Base-by-base conservation (phyloP, 2,329 filamentous ascomycete genomes). In the Aspergillus intermedius region DNA sequence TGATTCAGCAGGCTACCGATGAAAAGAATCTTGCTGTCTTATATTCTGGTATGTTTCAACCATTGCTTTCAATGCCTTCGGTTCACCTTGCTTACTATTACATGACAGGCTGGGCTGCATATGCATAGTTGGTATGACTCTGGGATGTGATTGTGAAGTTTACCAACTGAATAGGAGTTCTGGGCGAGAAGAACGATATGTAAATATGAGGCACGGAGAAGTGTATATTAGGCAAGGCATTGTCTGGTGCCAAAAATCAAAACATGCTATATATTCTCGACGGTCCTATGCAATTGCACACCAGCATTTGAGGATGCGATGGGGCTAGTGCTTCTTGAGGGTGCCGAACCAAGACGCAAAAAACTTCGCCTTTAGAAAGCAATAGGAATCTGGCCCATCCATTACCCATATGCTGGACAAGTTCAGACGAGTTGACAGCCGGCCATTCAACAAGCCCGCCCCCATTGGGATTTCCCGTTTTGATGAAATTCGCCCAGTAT, bases 1-100 rank as follows among this genome's bases (percentile, higher is more conserved):
- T 98, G 54, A 98, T 98, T 55, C 93, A 96, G 65, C 87, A 95
- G 71, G 91, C 93, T 6, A 91, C 87, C 1, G 93, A 98, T 68
- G 91, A 95, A 73, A 81, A 81, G 57, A 96, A 98, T 64, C 67
- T 99, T 61, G 91, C 93, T 2, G 84, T 96, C 39, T 71, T 99
- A 59, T 99, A 91, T 73, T 86, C 84, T 60, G 86, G 84, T 83
- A 73, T 63, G 80, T 69, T 42, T 10, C n/a, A 17, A 8, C 28
- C 25, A 34, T 43, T 48, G 13, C 10, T 50, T 44, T 42, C 44
- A 12, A 13, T 25, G 3, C 30, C 3, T 45, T 35, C 4, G 25
- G 25, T 19, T 40, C 43, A 23, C 8, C 39, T 39, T 40, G 42
- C 47, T 52, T 34, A 52, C 47, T 49, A 34, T 50, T 55, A 30